Evolutionary conservation across 2,329 filamentous ascomycete genomes (phyloP), one percentile per base, ranked within the genome.

Genomic region (Alternaria sp.): DNA sequence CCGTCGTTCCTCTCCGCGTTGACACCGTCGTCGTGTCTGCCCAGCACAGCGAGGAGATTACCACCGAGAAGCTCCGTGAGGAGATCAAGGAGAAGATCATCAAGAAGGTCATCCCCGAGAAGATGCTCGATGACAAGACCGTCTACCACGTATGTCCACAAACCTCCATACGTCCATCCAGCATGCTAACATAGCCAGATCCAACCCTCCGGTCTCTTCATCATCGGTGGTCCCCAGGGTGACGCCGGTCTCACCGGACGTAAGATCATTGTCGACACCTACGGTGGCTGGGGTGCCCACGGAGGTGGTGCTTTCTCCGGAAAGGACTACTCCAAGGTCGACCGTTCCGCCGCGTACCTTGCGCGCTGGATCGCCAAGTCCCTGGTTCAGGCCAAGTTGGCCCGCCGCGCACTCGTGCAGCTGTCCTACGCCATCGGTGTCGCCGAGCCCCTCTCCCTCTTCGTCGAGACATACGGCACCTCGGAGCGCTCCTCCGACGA

Each of bases 311-410:
- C 96, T 83, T 99, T 99, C 92, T 98, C 96, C 78, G 96, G 96
- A 80, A 99, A 99, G 91, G 96, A 99, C 84, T 99, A 97, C 90
- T 97, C 94, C 89, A 99, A 99, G 90, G 96, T 99, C 84, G 96
- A 99, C 82, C 93, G 96, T 78, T 98, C 96, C 58, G 96, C 96
- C 73, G 96, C 96, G 79, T 99, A 99, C 87, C 90, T 98, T 75
- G 94, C 89, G 75, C 94, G 96, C 82, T 99, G 96, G 96, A 94
- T 99, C 83, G 96, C 96, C 86, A 99, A 99, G 89, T 99, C 96
- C 45, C 89, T 99, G 71, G 93, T 99, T 75, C 85, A 90, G 78
- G 92, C 95, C 76, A 91, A 92, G 77, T 91, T 99, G 67, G 92
- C 92, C 78, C 94, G 96, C 79, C 94, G 96, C 83, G 92, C 89